A percentile compares a stretch with the other conserved stretches of the same genome.
Conservation (phyloP, 2,329 filamentous ascomycete genomes). For the Monilinia fructicola region DNA sequence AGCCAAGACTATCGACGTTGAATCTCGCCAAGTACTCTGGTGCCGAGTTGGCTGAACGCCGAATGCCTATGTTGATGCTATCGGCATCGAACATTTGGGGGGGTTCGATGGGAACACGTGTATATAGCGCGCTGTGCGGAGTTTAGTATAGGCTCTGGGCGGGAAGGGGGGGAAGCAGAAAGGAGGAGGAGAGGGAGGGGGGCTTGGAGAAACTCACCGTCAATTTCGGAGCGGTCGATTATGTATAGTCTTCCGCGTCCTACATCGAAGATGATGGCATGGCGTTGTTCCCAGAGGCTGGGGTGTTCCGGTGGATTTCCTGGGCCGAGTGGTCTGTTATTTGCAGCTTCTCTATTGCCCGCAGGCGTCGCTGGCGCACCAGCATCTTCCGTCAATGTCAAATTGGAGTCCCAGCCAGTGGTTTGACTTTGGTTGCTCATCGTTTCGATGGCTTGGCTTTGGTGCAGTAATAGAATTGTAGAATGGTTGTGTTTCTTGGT, state of each 20-base stretch:
- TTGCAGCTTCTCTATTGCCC: neutral
- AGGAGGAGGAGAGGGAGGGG: too few species aligned
- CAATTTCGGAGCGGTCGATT: neutral
- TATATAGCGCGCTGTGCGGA: neutral
- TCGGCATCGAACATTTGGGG: neutral
- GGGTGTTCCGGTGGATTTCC: neutral
- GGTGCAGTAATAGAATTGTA: neutral
- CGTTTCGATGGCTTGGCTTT: neutral
- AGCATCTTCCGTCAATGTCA: neutral
- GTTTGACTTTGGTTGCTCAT: neutral
- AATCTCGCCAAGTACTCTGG: neutral
- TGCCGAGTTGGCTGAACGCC: rapidly evolving
- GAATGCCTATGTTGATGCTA: neutral
- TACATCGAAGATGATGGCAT: neutral
- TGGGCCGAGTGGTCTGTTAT: neutral
- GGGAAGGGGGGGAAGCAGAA: neutral
- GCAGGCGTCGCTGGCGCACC: neutral
- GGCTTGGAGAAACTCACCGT: too few species aligned
- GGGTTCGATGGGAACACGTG: neutral
- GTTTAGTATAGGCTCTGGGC: neutral
- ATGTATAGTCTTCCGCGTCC: neutral
- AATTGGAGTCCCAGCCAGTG: neutral
- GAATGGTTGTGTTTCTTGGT: too few species aligned
- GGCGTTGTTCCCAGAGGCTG: neutral
- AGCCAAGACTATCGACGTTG: neutral